Conservation (phyloP, 768 basidiomycete genomes). For the Agrocybe chaxingu region DNA sequence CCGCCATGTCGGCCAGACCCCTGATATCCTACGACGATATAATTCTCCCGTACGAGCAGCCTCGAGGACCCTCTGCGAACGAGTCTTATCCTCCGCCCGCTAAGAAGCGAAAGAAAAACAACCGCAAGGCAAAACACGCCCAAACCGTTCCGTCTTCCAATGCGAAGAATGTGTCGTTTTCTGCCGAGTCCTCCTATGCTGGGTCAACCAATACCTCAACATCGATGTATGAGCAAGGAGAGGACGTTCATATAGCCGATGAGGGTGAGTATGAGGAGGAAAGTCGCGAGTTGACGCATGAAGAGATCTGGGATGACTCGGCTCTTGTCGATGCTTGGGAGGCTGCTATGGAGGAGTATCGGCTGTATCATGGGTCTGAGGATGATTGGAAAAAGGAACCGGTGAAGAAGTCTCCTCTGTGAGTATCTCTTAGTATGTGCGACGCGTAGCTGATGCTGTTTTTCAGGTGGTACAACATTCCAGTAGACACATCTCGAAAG, state of each 20-base stretch:
- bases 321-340: slow-evolving; percentile 83
- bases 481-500: slow-evolving; percentile 31
- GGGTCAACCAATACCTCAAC: background rate
- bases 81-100: slow-evolving; percentile 29
- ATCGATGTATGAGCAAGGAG: slow-evolving; percentile 1
- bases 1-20: slow-evolving; percentile 34
- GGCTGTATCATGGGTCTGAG: slow-evolving; percentile 64
- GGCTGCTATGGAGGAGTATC: slow-evolving; percentile 79
- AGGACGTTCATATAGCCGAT: slow-evolving; percentile 13
- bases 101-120: slow-evolving; percentile 56
- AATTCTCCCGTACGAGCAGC: slow-evolving; percentile 35
- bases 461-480: slow-evolving; percentile 76
- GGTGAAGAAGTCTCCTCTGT: slow-evolving; percentile 73
- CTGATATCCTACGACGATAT: slow-evolving; percentile 68
- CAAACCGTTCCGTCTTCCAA: slow-evolving; percentile 9
- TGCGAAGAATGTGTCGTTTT: background rate
- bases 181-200: background rate
- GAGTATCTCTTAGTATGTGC: slow-evolving; percentile 22
- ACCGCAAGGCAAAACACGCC: slow-evolving; percentile 9
- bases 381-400: slow-evolving; percentile 73
- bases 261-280: slow-evolving; percentile 35
- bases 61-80: slow-evolving; percentile 11
- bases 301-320: slow-evolving; percentile 86
- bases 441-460: slow-evolving; percentile 17
- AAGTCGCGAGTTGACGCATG: slow-evolving; percentile 61